Conservation (phyloP, 2,329 filamentous ascomycete genomes). For the Penicillium sp. region DNA sequence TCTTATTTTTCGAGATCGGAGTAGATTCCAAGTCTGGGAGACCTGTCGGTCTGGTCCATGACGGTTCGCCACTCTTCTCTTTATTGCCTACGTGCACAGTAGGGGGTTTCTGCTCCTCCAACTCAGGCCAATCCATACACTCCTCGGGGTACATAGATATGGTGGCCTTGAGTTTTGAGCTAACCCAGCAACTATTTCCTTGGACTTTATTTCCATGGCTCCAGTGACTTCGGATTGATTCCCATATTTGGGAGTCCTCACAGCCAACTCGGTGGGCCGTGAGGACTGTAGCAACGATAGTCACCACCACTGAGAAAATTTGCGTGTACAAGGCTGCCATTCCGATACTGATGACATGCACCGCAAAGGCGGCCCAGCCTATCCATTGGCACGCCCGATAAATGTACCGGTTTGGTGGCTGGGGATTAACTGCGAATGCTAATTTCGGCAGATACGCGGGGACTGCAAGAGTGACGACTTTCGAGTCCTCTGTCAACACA, state of each 20-base stretch:
- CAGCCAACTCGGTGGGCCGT: not conserved
- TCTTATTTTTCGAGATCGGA: not conserved
- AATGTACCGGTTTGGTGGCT: not conserved
- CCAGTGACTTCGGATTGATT: no score
- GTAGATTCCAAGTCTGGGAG: not conserved
- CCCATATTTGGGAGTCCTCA: no score
- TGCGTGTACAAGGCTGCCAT: not conserved
- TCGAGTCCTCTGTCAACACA: not conserved
- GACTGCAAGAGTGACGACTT: not conserved
- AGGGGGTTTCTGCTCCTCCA: not conserved
- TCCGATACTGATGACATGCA: not conserved
- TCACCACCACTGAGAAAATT: not conserved
- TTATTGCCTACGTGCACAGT: not conserved
- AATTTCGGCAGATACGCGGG: not conserved
- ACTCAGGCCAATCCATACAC: not conserved
- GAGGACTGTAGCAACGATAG: conserved; percentile 6
- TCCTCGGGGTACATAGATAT: not conserved
- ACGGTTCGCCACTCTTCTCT: not conserved
- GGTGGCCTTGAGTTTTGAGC: not conserved
- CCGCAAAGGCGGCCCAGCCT: not conserved
- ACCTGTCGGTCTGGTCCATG: not conserved
- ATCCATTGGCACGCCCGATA: not conserved
- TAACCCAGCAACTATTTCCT: not conserved
- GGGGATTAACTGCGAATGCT: not conserved
- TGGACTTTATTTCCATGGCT: no score